These are phyloP conservation scores for Eragrostis nindensis DNA, from an alignment of 176 grass and related monocot species.

Conservation along the genomic window DNA sequence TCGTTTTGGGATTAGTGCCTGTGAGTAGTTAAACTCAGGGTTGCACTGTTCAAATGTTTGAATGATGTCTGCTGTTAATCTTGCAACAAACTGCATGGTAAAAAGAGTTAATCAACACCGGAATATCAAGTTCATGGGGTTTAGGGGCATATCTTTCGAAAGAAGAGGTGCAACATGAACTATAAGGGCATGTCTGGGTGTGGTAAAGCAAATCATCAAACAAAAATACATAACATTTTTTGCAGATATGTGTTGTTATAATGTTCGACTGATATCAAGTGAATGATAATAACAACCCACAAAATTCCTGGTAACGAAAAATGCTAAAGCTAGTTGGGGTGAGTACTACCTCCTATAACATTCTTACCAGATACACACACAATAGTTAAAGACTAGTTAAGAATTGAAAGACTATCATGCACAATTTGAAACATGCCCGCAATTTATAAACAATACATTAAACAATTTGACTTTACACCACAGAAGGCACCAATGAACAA, in stretches of 20 bases:
- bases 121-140: constrained; percentile 3
- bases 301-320: neutral
- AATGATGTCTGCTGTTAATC: constrained; percentile 73
- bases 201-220: constrained; percentile 1
- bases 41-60: constrained; percentile 75
- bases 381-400: constrained; percentile 13
- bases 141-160: neutral
- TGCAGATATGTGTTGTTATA: neutral
- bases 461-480: neutral
- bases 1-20: constrained; percentile 68
- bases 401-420: neutral
- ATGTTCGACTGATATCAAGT: neutral
- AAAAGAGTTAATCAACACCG: constrained; percentile 23
- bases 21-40: constrained; percentile 80
- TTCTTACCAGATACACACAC: neutral
- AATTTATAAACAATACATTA: neutral
- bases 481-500: neutral
- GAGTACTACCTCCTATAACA: constrained; percentile 1
- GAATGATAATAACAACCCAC: neutral
- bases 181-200: neutral
- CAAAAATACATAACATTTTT: neutral
- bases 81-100: constrained; percentile 67
- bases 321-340: constrained; percentile 19
- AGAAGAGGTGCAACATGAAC: constrained; percentile 14
- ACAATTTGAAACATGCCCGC: neutral